phyloP scores from a whole-genome alignment of 495 filamentous ascomycete genomes.

The Lepidopterella palustris region DNA sequence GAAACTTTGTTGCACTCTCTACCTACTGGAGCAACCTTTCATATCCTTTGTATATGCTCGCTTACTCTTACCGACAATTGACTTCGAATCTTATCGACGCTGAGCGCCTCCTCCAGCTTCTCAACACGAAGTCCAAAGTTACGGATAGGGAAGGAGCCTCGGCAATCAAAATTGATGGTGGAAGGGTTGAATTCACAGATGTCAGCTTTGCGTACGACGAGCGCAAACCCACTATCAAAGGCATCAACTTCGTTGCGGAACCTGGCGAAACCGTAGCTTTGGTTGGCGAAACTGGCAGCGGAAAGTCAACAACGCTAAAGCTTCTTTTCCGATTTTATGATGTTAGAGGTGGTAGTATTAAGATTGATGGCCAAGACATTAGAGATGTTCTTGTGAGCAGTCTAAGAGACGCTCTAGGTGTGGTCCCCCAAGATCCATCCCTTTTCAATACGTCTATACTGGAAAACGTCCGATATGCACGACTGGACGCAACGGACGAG shows the following conservation, averaged over 20 bases:
- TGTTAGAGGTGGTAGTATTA: slow-evolving; percentile 53
- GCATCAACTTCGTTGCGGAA: slow-evolving; percentile 51
- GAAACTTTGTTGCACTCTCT: slow-evolving; percentile 63
- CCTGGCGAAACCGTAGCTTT: slow-evolving; percentile 63
- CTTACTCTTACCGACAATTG: slow-evolving; percentile 48
- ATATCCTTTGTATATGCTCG: slow-evolving; percentile 58
- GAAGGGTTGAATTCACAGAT: slow-evolving; percentile 56
- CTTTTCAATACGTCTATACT: slow-evolving; percentile 70
- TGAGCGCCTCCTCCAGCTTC: slow-evolving; percentile 64
- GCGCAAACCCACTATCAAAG: slow-evolving; percentile 58
- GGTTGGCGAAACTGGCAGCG: slow-evolving; percentile 69
- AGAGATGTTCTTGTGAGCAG: slow-evolving; percentile 59
- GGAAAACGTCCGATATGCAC: slow-evolving; percentile 66
- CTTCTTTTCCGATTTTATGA: slow-evolving; percentile 65
- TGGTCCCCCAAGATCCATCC: slow-evolving; percentile 62
- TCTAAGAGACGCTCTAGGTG: slow-evolving; percentile 59
- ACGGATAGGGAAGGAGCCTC: slow-evolving; percentile 49
- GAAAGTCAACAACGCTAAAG: slow-evolving; percentile 71
- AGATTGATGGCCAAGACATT: slow-evolving; percentile 71
- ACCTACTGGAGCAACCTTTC: slow-evolving; percentile 56
- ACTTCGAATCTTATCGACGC: slow-evolving; percentile 60
- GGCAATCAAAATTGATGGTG: slow-evolving; percentile 50
- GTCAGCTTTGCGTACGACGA: slow-evolving; percentile 68
- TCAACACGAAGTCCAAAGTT: slow-evolving; percentile 60
- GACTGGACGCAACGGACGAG: slow-evolving; percentile 41